Evolutionary conservation across 129 eudicot genomes (phyloP).

Genomic region (Helianthus tuberosus): DNA sequence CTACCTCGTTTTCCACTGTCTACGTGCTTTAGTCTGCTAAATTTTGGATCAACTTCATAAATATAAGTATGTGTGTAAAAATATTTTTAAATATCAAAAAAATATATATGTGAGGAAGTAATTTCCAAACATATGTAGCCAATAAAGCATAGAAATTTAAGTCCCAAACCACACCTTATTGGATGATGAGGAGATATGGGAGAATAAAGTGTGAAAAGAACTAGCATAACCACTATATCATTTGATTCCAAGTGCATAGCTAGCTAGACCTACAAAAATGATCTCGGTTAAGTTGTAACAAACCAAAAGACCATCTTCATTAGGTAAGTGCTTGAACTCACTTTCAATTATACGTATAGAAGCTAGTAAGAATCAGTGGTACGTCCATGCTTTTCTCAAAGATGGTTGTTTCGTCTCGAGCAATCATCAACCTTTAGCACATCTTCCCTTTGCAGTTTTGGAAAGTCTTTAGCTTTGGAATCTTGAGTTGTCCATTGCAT

Average conservation of each 20-base stretch:
- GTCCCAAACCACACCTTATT: constrained; percentile 34
- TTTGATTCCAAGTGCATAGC: constrained; percentile 31
- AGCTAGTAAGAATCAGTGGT: constrained; percentile 30
- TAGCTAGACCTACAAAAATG: constrained; percentile 20
- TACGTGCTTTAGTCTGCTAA: too few relatives aligned
- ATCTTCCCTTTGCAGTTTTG: constrained; percentile 28
- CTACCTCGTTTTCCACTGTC: too few relatives aligned
- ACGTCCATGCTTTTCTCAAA: constrained; percentile 28
- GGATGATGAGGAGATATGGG: constrained; percentile 24
- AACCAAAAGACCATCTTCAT: constrained; percentile 30
- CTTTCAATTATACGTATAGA: constrained; percentile 17
- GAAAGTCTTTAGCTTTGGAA: constrained; percentile 24
- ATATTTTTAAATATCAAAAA: too few relatives aligned
- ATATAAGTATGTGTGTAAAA: too few relatives aligned
- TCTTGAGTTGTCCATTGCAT: constrained; percentile 30
- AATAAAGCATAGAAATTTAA: constrained; percentile 20
- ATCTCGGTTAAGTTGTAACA: constrained; percentile 25
- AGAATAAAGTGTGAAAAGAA: constrained; percentile 43
- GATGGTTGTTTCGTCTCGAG: constrained; percentile 30
- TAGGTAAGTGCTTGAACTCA: constrained; percentile 29
- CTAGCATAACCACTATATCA: constrained; percentile 24
- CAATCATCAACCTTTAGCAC: constrained; percentile 26
- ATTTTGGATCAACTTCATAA: too few relatives aligned
- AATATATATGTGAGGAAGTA: background rate
- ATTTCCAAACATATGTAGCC: constrained; percentile 24